A percentile compares a stretch with the other conserved stretches of the same genome.
phyloP scores from a whole-genome alignment of 1,284 basidiomycete genomes.

The Moniliella sp. region DNA sequence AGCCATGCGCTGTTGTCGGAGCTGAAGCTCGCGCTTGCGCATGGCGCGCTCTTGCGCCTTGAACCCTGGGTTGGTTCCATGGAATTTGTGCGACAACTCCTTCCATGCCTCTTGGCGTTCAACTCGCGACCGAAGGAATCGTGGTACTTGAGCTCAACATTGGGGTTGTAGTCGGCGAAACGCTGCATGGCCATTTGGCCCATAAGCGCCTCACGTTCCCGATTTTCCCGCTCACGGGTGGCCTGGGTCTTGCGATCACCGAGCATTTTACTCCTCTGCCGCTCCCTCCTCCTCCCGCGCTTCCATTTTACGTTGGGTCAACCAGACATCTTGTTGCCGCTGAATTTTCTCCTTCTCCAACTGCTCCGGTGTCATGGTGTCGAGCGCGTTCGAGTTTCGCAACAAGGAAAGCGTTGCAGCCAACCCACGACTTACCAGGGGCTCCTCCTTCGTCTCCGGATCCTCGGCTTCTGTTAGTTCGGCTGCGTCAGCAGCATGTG shows the following conservation, averaged over 20 bases:
- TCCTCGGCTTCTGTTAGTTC: no score
- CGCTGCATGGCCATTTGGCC: conserved; percentile 58
- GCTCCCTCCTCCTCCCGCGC: conserved; percentile 56
- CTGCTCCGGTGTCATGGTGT: conserved; percentile 46
- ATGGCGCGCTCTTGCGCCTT: conserved; percentile 25
- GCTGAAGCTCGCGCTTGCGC: conserved; percentile 24
- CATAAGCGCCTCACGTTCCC: conserved; percentile 69
- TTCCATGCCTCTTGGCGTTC: conserved; percentile 53
- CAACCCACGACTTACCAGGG: conserved; percentile 41
- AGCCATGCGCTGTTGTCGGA: conserved; percentile 22
- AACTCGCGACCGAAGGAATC: conserved; percentile 69
- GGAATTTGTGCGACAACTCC: conserved; percentile 28
- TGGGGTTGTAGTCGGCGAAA: conserved; percentile 86
- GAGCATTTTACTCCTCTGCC: conserved; percentile 35
- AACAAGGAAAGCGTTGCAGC: conserved; percentile 69
- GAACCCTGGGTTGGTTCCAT: conserved; percentile 25
- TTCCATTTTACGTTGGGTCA: conserved; percentile 57
- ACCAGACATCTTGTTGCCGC: conserved; percentile 66
- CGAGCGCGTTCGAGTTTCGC: conserved; percentile 70
- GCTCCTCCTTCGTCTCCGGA: conserved; percentile 4
- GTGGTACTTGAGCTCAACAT: conserved; percentile 83
- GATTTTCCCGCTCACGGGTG: conserved; percentile 79
- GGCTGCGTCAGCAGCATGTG: no score
- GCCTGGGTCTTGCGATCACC: conserved; percentile 55
- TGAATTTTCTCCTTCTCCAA: conserved; percentile 60